These are phyloP conservation scores for Fraxinus albicans DNA, from an alignment of 305 asterid genomes.

Conservation along the genomic window DNA sequence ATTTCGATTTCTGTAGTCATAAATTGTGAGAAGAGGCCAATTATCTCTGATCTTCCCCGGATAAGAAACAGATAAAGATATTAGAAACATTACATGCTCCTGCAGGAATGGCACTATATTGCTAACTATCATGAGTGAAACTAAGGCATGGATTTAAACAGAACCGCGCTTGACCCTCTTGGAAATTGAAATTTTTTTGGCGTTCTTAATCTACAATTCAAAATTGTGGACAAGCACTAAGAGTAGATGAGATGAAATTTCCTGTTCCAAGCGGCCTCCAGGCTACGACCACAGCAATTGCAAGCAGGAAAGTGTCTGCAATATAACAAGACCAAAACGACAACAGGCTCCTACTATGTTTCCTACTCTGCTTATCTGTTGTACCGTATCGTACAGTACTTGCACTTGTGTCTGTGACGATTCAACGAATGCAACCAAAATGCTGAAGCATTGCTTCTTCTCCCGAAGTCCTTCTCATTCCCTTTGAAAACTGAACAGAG, in stretches of 20 bases:
- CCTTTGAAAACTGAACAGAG: constrained; percentile 25
- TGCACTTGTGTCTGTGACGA: constrained; percentile 39
- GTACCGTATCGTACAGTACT: constrained; percentile 25
- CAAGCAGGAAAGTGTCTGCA: constrained; percentile 41
- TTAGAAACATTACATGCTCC: constrained; percentile 31
- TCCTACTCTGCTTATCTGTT: constrained; percentile 37
- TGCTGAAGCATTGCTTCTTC: constrained; percentile 23
- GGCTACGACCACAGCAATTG: constrained; percentile 22
- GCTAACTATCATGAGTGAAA: constrained; percentile 35
- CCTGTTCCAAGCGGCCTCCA: constrained; percentile 34
- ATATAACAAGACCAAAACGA: constrained; percentile 28
- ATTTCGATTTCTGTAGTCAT: constrained; percentile 33
- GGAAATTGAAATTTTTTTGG: constrained; percentile 32
- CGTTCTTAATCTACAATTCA: constrained; percentile 31
- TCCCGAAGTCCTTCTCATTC: constrained; percentile 33
- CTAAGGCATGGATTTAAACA: constrained; percentile 31
- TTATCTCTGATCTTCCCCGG: constrained; percentile 36
- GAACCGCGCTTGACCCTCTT: constrained; percentile 31
- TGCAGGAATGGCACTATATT: constrained; percentile 34
- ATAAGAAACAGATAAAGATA: constrained; percentile 25
- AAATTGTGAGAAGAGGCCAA: constrained; percentile 34
- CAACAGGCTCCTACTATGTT: constrained; percentile 28
- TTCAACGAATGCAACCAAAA: not conserved
- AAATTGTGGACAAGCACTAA: constrained; percentile 22
- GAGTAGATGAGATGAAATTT: constrained; percentile 33